Percentiles rank a stretch among this genome's conserved stretches.
Conservation (phyloP, 306 rosid genomes). For the Malus asiatica region DNA sequence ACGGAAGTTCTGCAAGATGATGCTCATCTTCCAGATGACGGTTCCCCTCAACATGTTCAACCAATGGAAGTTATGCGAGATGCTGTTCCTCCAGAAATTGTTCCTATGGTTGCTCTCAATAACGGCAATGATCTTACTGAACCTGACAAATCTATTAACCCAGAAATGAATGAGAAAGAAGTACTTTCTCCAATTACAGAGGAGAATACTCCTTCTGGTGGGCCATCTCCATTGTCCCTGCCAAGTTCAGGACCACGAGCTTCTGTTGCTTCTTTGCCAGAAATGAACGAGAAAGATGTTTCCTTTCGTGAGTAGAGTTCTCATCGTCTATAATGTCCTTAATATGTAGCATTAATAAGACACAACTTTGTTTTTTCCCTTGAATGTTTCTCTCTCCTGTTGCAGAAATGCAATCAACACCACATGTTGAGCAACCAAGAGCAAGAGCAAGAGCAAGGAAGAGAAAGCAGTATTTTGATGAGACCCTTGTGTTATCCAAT, state of each 20-base stretch:
- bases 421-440: constrained; percentile 48
- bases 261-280: constrained; percentile 35
- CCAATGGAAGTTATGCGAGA: constrained; percentile 37
- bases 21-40: constrained; percentile 6
- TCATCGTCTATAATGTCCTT: background rate
- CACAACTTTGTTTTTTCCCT: background rate
- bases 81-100: background rate
- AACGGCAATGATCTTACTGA: constrained; percentile 14
- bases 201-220: constrained; percentile 20
- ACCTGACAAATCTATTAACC: constrained; percentile 16
- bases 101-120: constrained; percentile 15
- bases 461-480: constrained; percentile 64
- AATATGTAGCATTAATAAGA: background rate
- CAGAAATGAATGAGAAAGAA: constrained; percentile 25
- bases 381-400: background rate
- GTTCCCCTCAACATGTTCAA: constrained; percentile 14
- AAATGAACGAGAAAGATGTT: constrained; percentile 18
- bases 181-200: constrained; percentile 22
- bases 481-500: constrained; percentile 60
- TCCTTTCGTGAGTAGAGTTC: constrained; percentile 28
- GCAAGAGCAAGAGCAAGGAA: constrained; percentile 48
- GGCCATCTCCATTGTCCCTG: constrained; percentile 19
- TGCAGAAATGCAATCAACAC: constrained; percentile 47
- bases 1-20: constrained; percentile 34
- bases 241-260: constrained; percentile 31